Evolutionary conservation across 2,329 filamentous ascomycete species (phyloP), one percentile per base, ranked within the genome.

Genomic region (Gaeumannomyces sp.): DNA sequence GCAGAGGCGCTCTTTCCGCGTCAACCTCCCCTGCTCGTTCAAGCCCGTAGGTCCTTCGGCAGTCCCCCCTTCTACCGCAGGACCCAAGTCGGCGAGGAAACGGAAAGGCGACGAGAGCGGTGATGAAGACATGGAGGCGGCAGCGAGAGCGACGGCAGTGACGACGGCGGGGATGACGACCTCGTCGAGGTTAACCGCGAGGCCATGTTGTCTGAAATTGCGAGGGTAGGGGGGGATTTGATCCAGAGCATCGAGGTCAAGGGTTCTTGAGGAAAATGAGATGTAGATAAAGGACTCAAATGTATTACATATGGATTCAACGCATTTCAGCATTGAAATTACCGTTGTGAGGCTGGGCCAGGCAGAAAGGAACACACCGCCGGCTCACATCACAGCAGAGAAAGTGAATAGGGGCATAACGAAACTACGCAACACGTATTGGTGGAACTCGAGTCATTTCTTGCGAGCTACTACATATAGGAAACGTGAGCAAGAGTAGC

Each of bases 191-290:
- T 93, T 7, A 92, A 95, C 70, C 85, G 84, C 69, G 79, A 81
- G 58, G 88, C 83, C 0, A 85, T 95, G 6, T 71, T 93, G 62
- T 80, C 86, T 38, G 92, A 95, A 77, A 91, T 96, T 74, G 85
- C 85, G 58, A 84, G 87, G 67, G 79, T 89, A 57, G 87, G 87
- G 11, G 87, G 85, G 1, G 84, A 88, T 65, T 72, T 97, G 75
- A 81, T 97, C 60, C 82, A 85, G 69, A 85, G 76, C 71, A 86
- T 94, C 65, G 87, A 93, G 71, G 76, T 80, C 29, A 78, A 76
- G 67, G 66, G 65, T 50, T 60, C 45, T n/a, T 64, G 57, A 59
- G 57, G 29, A 25, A 3, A 19, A 22, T 3, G 45, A 14, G 5
- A 57, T 57, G 16, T 29, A 59, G 57, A 19, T 4, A 4, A 2